Base-by-base conservation (phyloP, 2,329 filamentous ascomycete species). In the Aureobasidium sp. region DNA sequence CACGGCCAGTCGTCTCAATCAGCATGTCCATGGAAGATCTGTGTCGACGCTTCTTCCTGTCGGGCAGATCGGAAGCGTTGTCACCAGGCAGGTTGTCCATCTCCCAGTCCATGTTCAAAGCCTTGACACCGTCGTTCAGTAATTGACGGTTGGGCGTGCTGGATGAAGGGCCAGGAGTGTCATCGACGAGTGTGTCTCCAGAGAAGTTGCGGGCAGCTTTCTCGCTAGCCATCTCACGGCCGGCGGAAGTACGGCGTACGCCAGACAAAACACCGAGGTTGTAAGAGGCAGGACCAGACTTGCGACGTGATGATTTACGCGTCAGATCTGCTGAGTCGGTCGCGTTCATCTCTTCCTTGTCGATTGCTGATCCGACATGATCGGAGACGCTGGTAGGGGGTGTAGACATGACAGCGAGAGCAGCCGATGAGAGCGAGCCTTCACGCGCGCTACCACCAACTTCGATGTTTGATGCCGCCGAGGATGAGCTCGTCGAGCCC, bases 301-400 rank as follows among this genome's bases (percentile, higher is more conserved):
- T 80, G 41, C 79, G 76, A 68, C 86, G 82, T 67, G 80, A 81
- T 64, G 82, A 78, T 61, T 21, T 21, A 32, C 58, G 47, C 37
- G 54, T 48, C 51, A 41, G 41, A 6, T 51, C 49, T n/a, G 54
- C 54, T 42, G 59, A 39, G 5, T 10, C 34, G 25, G 44, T 37
- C 25, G 48, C 44, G 45, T 37, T 63, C 42, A 27, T 64, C 45
- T 58, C 74, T 70, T 62, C 68, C 65, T 65, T 65, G 34, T 66
- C 63, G 25, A 48, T 27, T 16, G 61, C 55, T 11, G 74, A 78
- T 45, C 77, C 72, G 44, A 85, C 76, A 74, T 85, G 87, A 63
- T 78, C 79, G 68, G 81, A 82, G 66, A 86, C 76, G 67, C 84
- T 88, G 51, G 86, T 89, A 29, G 85, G 84, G 51, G 86, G 86